A percentile compares a stretch with the other conserved stretches of the same genome.
phyloP scores from a whole-genome alignment of 345 rosid genomes.

The Hibiscus mutabilis region DNA sequence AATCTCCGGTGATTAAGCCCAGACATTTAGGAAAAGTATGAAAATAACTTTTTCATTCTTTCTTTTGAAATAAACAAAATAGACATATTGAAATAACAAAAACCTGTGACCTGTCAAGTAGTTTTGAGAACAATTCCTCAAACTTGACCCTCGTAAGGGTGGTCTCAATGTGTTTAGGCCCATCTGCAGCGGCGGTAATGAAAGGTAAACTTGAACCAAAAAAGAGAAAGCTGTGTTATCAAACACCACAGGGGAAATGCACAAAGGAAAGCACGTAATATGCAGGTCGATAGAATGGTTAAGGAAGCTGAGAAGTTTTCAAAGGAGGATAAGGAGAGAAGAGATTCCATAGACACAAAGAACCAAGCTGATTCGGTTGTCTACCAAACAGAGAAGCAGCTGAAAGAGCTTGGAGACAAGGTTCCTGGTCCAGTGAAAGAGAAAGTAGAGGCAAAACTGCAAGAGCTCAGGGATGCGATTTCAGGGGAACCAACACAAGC shows the following conservation, averaged over 20 bases:
- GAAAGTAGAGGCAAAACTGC: slow-evolving; percentile 77
- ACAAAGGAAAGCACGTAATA: not conserved
- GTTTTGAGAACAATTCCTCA: slow-evolving; percentile 50
- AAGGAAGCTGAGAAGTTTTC: slow-evolving; percentile 83
- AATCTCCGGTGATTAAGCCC: not conserved
- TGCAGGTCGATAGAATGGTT: slow-evolving; percentile 84
- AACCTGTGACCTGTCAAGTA: slow-evolving; percentile 85
- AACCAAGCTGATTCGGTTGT: slow-evolving; percentile 88
- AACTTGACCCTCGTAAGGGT: slow-evolving; percentile 33
- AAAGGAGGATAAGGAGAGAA: slow-evolving; percentile 87
- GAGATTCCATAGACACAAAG: slow-evolving; percentile 95
- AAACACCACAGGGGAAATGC: too few species aligned
- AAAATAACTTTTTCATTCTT: not conserved
- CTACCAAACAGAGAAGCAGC: slow-evolving; percentile 93
- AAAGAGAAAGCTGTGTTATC: not conserved
- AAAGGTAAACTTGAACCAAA: slow-evolving; percentile 67
- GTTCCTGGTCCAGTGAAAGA: slow-evolving; percentile 81
- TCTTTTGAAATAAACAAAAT: too few species aligned
- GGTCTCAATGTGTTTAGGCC: slow-evolving; percentile 92
- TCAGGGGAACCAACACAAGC: slow-evolving; percentile 60
- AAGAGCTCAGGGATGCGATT: slow-evolving; percentile 73
- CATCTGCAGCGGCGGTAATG: slow-evolving; percentile 98
- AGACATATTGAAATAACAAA: not conserved
- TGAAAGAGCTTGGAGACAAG: slow-evolving; percentile 87
- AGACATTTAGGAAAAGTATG: not conserved